phyloP scores from a whole-genome alignment of 352 stramenopile genomes.

The Pythium sukuiense region DNA sequence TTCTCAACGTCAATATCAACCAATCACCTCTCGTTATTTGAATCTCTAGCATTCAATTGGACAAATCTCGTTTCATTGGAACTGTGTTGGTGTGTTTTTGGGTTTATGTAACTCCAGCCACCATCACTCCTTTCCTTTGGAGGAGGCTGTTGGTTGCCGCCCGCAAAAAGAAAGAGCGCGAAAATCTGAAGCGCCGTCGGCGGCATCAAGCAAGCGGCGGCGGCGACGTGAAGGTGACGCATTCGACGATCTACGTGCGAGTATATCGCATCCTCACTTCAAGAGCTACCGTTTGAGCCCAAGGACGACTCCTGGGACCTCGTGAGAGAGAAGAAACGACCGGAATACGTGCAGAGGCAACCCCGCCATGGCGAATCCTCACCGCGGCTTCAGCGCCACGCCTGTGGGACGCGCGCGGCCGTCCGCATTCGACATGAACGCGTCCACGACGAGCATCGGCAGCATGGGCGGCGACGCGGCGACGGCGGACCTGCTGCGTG shows the following conservation, averaged over 20 bases:
- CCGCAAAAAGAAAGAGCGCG: constrained; percentile 31
- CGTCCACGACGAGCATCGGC: constrained; percentile 13
- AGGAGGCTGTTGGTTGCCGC: constrained; percentile 27
- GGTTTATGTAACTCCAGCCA: constrained; percentile 28
- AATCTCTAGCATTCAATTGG: constrained; percentile 7
- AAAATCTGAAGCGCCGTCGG: constrained; percentile 18
- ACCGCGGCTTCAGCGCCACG: constrained; percentile 3
- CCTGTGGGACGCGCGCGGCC: constrained; percentile 16
- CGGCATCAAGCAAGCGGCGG: not conserved
- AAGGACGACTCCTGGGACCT: not conserved
- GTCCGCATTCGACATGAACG: constrained; percentile 17
- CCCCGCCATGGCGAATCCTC: constrained; percentile 18
- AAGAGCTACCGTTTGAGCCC: not conserved
- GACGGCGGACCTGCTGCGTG: constrained; percentile 37
- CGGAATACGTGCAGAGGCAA: not conserved
- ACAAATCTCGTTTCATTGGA: constrained; percentile 8
- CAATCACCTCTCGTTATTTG: constrained; percentile 6
- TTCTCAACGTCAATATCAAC: constrained; percentile 1
- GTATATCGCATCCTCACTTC: not conserved
- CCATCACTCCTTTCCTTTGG: constrained; percentile 24
- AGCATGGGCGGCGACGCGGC: constrained; percentile 16
- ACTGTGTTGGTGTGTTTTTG: constrained; percentile 18
- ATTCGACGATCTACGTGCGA: not conserved
- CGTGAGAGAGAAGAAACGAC: not conserved
- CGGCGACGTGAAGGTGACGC: not conserved